Evolutionary conservation across 805 yeast species (phyloP), one percentile per base, ranked within the genome.

Genomic region (Suhomyces faveliae): DNA sequence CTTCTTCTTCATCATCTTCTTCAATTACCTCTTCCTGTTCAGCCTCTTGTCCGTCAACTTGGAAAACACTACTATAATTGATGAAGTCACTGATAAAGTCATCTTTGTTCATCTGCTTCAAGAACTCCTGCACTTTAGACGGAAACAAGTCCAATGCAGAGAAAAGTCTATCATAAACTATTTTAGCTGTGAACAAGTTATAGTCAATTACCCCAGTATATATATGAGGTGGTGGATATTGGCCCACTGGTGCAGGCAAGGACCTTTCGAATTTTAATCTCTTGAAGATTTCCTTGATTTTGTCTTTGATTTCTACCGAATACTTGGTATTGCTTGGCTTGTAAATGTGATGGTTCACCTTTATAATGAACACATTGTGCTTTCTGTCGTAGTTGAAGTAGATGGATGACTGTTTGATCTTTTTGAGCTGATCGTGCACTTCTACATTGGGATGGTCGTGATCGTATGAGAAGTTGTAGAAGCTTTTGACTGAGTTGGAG

Each of bases 71-170:
- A 30, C 57, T 60, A 41, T 62, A 63, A 48, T 64, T 59, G 17
- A 61, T 57, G 51, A 66, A 68, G 29, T 68, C 71, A 21, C 57
- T 58, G 7, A 59, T 49, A 41, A 68, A 68, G 20, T 61, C 68
- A 12, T 58, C 64, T 24, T 58, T 59, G 17, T 48, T 51, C 45
- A 63, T 51, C 24, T 43, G 22, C 23, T 29, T 49, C 25, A 66
- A 50, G 25, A 60, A 53, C 27, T 45, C 46, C 42, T 60, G 60
- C 15, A 59, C 45, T 6, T 59, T 63, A 7, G 54, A 52, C 4
- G 58, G 50, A 29, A 51, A 56, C 25, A 48, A 37, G 24, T 54
- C 54, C 48, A 49, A 43, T 6, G 52, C 46, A 15, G 48, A 39
- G 13, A 55, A 25, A 24, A 67, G 45, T 46, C 59, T 58, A 35